phyloP scores from a whole-genome alignment of 495 filamentous ascomycete genomes.

The Lindgomyces ingoldianus region DNA sequence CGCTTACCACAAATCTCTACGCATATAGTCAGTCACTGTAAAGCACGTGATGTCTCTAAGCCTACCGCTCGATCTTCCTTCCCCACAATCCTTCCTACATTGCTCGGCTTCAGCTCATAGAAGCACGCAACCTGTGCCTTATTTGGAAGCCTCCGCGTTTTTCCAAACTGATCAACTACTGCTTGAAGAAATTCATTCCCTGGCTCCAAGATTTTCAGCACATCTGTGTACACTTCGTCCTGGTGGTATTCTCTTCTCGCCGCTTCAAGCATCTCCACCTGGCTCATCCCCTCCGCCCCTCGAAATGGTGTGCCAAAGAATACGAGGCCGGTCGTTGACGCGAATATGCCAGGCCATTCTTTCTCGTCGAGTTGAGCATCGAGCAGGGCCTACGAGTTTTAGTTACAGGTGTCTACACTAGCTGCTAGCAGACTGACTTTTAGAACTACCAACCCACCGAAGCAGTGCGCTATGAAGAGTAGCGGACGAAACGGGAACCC shows the following conservation, averaged over 20 bases:
- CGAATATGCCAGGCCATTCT: background rate
- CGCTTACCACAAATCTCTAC: conserved; percentile 29
- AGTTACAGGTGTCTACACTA: background rate
- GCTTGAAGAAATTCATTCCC: background rate
- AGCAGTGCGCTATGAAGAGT: background rate
- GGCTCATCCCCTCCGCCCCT: background rate
- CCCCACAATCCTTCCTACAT: conserved; percentile 17
- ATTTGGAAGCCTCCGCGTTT: background rate
- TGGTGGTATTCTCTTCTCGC: background rate
- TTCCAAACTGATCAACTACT: background rate
- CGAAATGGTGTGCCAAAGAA: background rate
- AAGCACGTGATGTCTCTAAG: background rate
- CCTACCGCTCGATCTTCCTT: background rate
- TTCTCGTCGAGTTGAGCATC: background rate
- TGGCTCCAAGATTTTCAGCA: background rate
- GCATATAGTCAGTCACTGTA: background rate
- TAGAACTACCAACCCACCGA: background rate
- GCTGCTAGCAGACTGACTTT: background rate
- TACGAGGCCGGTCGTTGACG: background rate
- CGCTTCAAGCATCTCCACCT: background rate
- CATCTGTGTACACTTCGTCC: background rate
- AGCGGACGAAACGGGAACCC: background rate
- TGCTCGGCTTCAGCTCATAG: conserved; percentile 28
- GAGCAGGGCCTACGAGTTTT: background rate
- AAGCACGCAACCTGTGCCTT: conserved; percentile 12